These are phyloP conservation scores for Pichia sp. DNA, from an alignment of 1,139 yeast species.

Conservation along the genomic window DNA sequence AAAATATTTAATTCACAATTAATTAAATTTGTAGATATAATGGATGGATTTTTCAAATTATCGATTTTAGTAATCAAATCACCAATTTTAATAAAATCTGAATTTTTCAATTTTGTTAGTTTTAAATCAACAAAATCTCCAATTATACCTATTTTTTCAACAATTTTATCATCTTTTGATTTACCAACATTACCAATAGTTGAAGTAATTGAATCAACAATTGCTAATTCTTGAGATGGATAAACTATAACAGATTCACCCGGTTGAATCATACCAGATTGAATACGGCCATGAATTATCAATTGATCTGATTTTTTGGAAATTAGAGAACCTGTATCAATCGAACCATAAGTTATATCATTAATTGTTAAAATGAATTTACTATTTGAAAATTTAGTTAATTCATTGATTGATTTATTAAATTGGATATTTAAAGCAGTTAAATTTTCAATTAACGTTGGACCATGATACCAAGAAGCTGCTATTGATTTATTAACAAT, in stretches of 20 bases:
- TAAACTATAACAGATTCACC: slow-evolving; percentile 64
- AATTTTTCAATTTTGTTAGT: background rate
- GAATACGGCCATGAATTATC: slow-evolving; percentile 62
- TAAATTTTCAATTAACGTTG: slow-evolving; percentile 55
- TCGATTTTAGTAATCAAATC: slow-evolving; percentile 49
- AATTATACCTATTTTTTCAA: slow-evolving; percentile 48
- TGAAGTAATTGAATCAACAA: slow-evolving; percentile 35
- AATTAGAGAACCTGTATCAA: slow-evolving; percentile 19
- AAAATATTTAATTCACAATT: slow-evolving; percentile 56
- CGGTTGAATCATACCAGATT: slow-evolving; percentile 67
- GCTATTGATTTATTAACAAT: slow-evolving; percentile 45
- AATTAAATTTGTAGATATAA: slow-evolving; percentile 1
- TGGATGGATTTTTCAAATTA: background rate
- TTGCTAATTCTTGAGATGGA: slow-evolving; percentile 46
- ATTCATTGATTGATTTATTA: slow-evolving; percentile 3
- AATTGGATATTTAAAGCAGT: slow-evolving; percentile 28
- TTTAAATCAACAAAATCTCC: slow-evolving; percentile 1
- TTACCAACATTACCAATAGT: slow-evolving; percentile 25
- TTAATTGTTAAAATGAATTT: slow-evolving; percentile 46
- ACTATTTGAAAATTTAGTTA: slow-evolving; percentile 8
- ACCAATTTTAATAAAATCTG: slow-evolving; percentile 48
- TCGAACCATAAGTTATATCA: slow-evolving; percentile 33
- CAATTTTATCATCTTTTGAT: slow-evolving; percentile 51
- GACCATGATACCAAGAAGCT: slow-evolving; percentile 35
- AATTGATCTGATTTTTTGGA: slow-evolving; percentile 34